Evolutionary conservation across 768 basidiomycete genomes (phyloP).

Genomic region (Suillus sp.): DNA sequence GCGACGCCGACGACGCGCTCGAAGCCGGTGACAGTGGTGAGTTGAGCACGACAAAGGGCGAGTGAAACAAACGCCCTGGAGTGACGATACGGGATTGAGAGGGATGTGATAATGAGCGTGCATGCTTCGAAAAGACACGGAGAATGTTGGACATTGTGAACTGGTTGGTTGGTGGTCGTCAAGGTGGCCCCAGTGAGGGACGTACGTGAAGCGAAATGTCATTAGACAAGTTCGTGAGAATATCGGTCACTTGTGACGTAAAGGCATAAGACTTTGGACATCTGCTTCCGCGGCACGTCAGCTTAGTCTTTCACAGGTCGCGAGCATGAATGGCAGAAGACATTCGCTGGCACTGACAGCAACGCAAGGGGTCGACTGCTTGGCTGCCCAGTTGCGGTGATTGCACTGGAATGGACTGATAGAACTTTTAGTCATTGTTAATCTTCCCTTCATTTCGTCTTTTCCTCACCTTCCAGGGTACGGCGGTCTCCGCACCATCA

Average conservation of each 20-base stretch:
- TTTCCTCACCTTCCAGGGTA: not conserved
- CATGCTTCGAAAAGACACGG: constrained; percentile 8
- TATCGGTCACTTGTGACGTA: constrained; percentile 31
- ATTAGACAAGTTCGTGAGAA: constrained; percentile 27
- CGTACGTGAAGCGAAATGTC: not conserved
- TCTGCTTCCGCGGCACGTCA: constrained; percentile 5
- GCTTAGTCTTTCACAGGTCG: not conserved
- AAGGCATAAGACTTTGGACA: constrained; percentile 2
- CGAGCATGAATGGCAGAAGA: not conserved
- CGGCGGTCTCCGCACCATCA: not conserved
- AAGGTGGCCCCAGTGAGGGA: constrained; percentile 9
- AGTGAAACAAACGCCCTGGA: constrained; percentile 57
- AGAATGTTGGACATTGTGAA: constrained; percentile 22
- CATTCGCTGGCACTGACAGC: not conserved
- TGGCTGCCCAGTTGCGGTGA: not conserved
- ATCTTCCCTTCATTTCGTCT: not conserved
- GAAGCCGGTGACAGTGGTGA: constrained; percentile 38
- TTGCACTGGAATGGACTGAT: not conserved
- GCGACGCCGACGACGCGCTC: constrained; percentile 28
- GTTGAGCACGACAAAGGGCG: constrained; percentile 60
- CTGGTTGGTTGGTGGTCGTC: constrained; percentile 16
- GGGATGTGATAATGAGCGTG: constrained; percentile 14
- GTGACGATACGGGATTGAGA: not conserved
- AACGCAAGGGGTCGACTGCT: not conserved
- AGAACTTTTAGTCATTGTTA: not conserved